Evolutionary conservation across 768 basidiomycete species (phyloP).

Genomic region (Mycena indigotica): DNA sequence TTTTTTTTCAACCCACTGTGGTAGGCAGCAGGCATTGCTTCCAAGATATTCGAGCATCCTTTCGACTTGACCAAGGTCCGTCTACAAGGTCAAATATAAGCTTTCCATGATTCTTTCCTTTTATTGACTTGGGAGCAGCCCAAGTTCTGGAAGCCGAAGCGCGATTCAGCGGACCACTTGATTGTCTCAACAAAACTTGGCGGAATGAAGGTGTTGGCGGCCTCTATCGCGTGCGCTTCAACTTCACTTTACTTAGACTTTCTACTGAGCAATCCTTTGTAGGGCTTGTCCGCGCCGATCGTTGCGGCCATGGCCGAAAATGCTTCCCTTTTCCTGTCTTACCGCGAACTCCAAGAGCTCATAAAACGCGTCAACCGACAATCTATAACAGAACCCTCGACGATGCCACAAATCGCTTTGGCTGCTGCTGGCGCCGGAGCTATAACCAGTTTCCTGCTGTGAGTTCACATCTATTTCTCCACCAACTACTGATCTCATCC

Average conservation of each 20-base stretch:
- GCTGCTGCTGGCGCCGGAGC: constrained; percentile 90
- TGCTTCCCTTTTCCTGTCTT: constrained; percentile 85
- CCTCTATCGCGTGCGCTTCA: constrained; percentile 75
- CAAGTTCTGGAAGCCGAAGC: constrained; percentile 74
- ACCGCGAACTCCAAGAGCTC: constrained; percentile 72
- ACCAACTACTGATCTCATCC: not conserved
- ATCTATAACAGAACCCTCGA: constrained; percentile 47
- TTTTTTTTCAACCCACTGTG: not conserved
- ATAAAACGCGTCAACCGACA: constrained; percentile 48
- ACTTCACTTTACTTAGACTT: not conserved
- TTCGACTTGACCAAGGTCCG: constrained; percentile 93
- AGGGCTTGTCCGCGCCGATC: constrained; percentile 95
- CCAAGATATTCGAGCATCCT: constrained; percentile 89
- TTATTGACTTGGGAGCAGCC: constrained; percentile 26
- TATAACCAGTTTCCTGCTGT: constrained; percentile 87
- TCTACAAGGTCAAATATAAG: constrained; percentile 52
- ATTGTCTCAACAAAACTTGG: constrained; percentile 87
- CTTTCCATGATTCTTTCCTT: not conserved
- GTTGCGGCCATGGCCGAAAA: constrained; percentile 94
- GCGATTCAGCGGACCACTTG: constrained; percentile 82
- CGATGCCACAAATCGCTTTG: constrained; percentile 69
- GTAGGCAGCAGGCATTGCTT: constrained; percentile 79
- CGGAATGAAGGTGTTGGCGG: constrained; percentile 79
- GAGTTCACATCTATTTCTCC: constrained; percentile 31
- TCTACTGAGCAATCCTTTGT: not conserved